phyloP scores from a whole-genome alignment of 495 filamentous ascomycete genomes.

The Apiosordaria backusii region DNA sequence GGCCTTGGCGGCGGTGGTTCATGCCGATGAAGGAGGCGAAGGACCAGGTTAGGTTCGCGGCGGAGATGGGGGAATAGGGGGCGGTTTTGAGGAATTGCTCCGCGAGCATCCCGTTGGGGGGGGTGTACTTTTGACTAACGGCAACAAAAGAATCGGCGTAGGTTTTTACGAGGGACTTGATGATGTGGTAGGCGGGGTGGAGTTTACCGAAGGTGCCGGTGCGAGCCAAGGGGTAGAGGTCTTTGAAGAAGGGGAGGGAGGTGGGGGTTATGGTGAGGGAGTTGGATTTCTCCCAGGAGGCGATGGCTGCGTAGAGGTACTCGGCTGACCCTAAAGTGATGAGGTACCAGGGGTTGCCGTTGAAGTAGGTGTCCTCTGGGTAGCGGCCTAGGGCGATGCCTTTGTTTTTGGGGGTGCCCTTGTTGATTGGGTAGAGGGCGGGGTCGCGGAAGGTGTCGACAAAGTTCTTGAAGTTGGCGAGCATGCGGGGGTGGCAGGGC shows the following conservation, averaged over 20 bases:
- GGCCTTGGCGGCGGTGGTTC: constrained; percentile 38
- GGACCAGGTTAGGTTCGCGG: constrained; percentile 63
- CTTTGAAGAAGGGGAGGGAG: constrained; percentile 54
- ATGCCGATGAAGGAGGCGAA: constrained; percentile 58
- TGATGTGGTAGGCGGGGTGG: constrained; percentile 26
- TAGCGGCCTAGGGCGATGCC: constrained; percentile 64
- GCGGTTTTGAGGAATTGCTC: constrained; percentile 56
- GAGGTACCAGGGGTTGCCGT: constrained; percentile 63
- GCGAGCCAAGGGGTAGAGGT: constrained; percentile 43
- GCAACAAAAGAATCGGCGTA: constrained; percentile 61
- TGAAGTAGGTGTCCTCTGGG: constrained; percentile 61
- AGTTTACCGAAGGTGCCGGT: constrained; percentile 25
- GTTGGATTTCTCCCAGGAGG: constrained; percentile 51
- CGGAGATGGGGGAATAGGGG: constrained; percentile 50
- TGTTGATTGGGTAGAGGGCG: constrained; percentile 53
- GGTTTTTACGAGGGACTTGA: constrained; percentile 42
- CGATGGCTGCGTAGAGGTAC: constrained; percentile 57
- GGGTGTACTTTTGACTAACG: constrained; percentile 49
- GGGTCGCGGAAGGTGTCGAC: constrained; percentile 56
- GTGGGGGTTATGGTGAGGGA: constrained; percentile 46
- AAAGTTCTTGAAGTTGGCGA: constrained; percentile 61
- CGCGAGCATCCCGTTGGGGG: constrained; percentile 51
- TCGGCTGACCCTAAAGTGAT: constrained; percentile 59
- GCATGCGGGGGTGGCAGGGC: constrained; percentile 54
- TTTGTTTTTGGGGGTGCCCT: constrained; percentile 37